Conservation (phyloP, 257 asterid species). For the Solanum rostratum region DNA sequence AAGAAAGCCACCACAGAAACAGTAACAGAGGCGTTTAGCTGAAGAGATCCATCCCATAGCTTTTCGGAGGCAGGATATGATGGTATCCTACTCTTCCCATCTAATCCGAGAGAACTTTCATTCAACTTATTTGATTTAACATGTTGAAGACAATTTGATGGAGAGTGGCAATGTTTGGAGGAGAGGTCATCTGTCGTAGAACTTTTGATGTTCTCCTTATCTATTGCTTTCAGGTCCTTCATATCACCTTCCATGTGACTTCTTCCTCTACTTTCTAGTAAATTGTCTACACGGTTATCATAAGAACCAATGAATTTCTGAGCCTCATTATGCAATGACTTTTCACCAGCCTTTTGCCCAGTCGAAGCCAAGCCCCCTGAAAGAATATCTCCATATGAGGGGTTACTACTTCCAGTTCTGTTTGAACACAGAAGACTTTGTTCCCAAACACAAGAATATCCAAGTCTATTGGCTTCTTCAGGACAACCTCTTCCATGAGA, state of each 20-base stretch:
- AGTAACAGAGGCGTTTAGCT: conserved; percentile 8
- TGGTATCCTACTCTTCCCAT: background rate
- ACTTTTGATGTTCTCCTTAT: conserved; percentile 1
- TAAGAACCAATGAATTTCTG: background rate
- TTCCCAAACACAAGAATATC: background rate
- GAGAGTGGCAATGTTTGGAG: background rate
- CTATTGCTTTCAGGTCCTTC: background rate
- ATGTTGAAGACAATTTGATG: background rate
- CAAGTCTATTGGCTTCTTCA: background rate
- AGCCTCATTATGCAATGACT: background rate
- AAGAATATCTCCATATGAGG: background rate
- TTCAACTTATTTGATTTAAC: background rate
- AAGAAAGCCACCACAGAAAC: conserved; percentile 22
- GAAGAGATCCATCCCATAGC: conserved; percentile 26
- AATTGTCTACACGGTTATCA: background rate
- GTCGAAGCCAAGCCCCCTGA: background rate
- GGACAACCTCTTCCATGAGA: background rate
- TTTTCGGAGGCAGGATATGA: conserved; percentile 8
- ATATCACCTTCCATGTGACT: background rate
- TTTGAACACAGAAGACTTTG: background rate
- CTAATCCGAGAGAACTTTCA: background rate
- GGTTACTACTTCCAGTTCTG: background rate
- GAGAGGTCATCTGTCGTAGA: background rate
- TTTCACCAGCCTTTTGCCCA: background rate
- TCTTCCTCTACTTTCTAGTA: conserved; percentile 1